phyloP scores from a whole-genome alignment of 192 early-diverging fungal species.

The Umbelopsis isabellina region DNA sequence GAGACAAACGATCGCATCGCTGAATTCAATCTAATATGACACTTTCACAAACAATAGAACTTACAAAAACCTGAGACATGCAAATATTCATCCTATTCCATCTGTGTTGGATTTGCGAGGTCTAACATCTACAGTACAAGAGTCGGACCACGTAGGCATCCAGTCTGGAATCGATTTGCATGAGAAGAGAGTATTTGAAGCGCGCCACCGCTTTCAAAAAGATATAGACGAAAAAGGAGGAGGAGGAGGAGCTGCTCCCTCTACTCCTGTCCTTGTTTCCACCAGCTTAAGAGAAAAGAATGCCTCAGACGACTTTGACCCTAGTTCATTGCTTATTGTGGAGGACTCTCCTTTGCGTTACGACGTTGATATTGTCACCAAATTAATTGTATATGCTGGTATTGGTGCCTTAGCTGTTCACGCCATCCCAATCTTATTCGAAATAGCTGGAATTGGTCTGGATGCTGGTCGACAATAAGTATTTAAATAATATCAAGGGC shows the following conservation, averaged over 20 bases:
- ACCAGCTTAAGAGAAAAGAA: neutral
- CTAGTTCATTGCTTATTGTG: slow-evolving; percentile 21
- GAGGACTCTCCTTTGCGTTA: slow-evolving; percentile 52
- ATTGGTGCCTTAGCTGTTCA: slow-evolving; percentile 56
- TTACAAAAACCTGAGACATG: slow-evolving; percentile 38
- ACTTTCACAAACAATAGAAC: slow-evolving; percentile 21
- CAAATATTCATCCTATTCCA: slow-evolving; percentile 46
- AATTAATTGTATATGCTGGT: slow-evolving; percentile 63
- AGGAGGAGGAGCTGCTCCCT: neutral
- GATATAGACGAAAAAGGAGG: slow-evolving; percentile 23
- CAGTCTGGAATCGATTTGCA: slow-evolving; percentile 54
- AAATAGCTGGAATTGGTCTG: slow-evolving; percentile 40
- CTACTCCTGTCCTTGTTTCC: neutral
- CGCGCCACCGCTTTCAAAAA: slow-evolving; percentile 9
- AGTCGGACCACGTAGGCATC: slow-evolving; percentile 51
- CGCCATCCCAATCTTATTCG: slow-evolving; percentile 53
- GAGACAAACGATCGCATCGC: neutral
- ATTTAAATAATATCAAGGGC: neutral
- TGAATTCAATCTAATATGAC: neutral
- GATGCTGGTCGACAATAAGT: slow-evolving; percentile 17
- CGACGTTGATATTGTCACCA: slow-evolving; percentile 63
- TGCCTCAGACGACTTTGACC: slow-evolving; percentile 14
- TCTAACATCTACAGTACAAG: slow-evolving; percentile 42
- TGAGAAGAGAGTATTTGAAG: slow-evolving; percentile 41
- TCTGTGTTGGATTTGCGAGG: slow-evolving; percentile 43